phyloP scores from a whole-genome alignment of 371 early-diverging fungal species.

The Furculomyces boomerangus region DNA sequence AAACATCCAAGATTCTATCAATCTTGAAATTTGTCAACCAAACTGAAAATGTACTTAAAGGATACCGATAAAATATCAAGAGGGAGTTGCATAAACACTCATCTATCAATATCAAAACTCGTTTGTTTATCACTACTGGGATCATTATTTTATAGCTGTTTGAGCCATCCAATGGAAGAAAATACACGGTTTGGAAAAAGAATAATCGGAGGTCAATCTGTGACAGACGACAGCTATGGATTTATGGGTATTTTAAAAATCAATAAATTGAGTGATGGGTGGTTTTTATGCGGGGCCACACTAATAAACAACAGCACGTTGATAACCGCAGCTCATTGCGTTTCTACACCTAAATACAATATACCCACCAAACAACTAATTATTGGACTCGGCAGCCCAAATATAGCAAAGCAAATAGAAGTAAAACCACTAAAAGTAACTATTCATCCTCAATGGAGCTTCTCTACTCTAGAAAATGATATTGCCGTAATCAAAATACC shows the following conservation, averaged over 20 bases:
- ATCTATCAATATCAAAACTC: not conserved
- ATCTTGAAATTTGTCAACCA: not conserved
- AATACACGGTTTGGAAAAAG: not conserved
- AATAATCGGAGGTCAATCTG: not conserved
- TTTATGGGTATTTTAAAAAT: not conserved
- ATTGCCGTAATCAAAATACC: not conserved
- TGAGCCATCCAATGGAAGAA: too few relatives aligned
- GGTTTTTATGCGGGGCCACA: not conserved
- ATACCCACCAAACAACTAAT: not conserved
- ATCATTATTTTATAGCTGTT: not conserved
- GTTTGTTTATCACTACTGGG: not conserved
- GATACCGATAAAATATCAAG: not conserved
- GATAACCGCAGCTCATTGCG: constrained; percentile 1
- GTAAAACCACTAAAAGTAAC: not conserved
- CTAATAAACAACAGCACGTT: not conserved
- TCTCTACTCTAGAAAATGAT: not conserved
- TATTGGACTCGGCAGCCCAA: not conserved
- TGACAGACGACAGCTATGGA: not conserved
- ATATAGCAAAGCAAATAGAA: too few relatives aligned
- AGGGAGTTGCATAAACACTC: not conserved
- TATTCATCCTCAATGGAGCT: not conserved
- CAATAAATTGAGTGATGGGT: not conserved
- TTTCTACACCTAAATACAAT: not conserved
- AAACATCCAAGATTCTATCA: not conserved
- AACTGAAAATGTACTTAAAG: not conserved